A percentile compares a stretch with the other conserved stretches of the same genome.
These are phyloP conservation scores for Xylaria sp. DNA, from an alignment of 2,329 filamentous ascomycete species.

Conservation along the genomic window DNA sequence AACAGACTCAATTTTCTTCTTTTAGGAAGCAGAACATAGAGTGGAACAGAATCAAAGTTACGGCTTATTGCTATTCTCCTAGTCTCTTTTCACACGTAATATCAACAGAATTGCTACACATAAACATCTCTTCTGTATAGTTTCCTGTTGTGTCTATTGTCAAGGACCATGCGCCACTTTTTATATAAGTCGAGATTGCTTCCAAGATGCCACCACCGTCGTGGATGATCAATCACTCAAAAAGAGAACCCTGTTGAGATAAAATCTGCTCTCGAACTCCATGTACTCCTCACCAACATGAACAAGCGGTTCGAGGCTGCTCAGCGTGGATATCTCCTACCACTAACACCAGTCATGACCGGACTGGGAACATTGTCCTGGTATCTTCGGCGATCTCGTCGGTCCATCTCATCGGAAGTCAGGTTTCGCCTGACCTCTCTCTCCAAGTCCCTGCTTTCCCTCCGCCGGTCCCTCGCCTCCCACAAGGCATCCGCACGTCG, in stretches of 20 bases:
- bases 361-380: conserved; percentile 42
- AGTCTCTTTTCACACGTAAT: background rate
- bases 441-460: conserved; percentile 48
- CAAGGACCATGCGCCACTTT: conserved; percentile 1
- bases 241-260: background rate
- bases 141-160: conserved; percentile 20
- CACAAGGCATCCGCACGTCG: conserved; percentile 43
- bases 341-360: conserved; percentile 43
- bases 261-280: conserved; percentile 23
- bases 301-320: background rate
- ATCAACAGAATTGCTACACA: background rate
- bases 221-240: background rate
- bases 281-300: conserved; percentile 27
- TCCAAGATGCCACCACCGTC: background rate
- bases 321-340: conserved; percentile 47
- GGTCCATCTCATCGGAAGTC: conserved; percentile 47
- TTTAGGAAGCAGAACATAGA: too few species aligned
- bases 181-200: background rate
- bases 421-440: conserved; percentile 49
- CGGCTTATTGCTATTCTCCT: background rate
- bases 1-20: too few species aligned
- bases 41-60: too few species aligned
- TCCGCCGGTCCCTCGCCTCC: conserved; percentile 44
- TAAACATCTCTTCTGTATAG: conserved; percentile 2
- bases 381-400: conserved; percentile 45